These are phyloP conservation scores for Alternaria ethzedia DNA, from an alignment of 2,329 filamentous ascomycete genomes.

Conservation along the genomic window DNA sequence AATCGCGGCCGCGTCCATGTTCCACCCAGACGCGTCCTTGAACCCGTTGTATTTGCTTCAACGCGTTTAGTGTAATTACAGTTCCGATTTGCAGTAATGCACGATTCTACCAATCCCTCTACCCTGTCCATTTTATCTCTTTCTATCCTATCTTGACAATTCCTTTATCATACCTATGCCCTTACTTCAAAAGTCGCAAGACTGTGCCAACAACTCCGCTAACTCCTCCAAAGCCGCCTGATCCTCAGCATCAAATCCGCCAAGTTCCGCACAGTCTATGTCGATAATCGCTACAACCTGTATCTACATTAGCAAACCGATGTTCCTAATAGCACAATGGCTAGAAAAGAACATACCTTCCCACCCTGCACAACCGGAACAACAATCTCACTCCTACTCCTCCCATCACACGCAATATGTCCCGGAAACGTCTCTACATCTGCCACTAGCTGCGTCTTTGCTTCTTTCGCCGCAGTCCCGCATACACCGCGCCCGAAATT, in stretches of 20 bases:
- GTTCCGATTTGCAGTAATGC: neutral
- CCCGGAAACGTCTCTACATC: constrained; percentile 79
- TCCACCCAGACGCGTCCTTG: neutral
- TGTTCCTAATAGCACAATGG: no score
- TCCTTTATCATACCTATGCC: neutral
- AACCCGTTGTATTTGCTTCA: neutral
- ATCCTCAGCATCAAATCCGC: constrained; percentile 75
- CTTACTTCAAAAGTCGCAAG: constrained; percentile 40
- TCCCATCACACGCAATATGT: constrained; percentile 82
- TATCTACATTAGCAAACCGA: no score
- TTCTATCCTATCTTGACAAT: neutral
- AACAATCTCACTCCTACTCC: constrained; percentile 80
- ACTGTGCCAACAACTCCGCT: constrained; percentile 39
- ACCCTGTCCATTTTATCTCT: neutral
- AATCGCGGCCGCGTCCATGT: neutral
- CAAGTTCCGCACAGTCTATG: constrained; percentile 72
- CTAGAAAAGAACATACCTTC: constrained; percentile 52
- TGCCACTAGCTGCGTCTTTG: constrained; percentile 67
- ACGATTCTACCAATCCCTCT: neutral
- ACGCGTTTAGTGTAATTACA: neutral
- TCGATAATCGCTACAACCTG: constrained; percentile 77
- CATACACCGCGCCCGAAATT: constrained; percentile 76
- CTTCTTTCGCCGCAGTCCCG: constrained; percentile 68
- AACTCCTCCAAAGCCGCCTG: constrained; percentile 69
- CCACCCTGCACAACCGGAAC: constrained; percentile 69